Base-by-base conservation (phyloP, 1,284 basidiomycete species). In the Tetrapyrgos nigripes region DNA sequence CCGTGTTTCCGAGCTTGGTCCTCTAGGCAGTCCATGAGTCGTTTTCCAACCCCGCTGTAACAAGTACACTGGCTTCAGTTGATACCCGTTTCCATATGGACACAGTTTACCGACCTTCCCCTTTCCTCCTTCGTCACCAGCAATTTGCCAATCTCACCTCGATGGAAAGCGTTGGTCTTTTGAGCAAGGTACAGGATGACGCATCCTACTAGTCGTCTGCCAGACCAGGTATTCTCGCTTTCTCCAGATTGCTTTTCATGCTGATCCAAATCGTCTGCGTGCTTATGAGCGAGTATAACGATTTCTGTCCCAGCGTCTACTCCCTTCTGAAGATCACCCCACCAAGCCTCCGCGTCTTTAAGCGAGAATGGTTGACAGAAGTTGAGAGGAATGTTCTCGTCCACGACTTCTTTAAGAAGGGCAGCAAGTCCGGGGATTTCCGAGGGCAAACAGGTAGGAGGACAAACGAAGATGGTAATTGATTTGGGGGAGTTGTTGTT, bases 321-420 rank as follows among this genome's bases (percentile, higher is more conserved):
- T 17, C 24, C 46, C n/a, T 50, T 26, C 21, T 50, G 33, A 5
- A 33, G 17, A 9, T 28, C 10, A 10, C 24, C 5, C 55, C 55
- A 56, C 27, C 48, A 56, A 11, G 5, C 19, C 23, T 26, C 35
- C 3, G 46, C 47, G 33, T 56, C 55, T 28, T 50, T 48, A 1
- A 50, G 8, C 4, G 47, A 56, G 28, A 56, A 56, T 5, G 55
- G 55, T 24, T 40, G 46, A 37, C 47, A 21, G 21, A 56, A 56
- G 55, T 56, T 56, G 33, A 56, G 35, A 6, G 48, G 17, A 28
- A 56, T 40, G 35, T 56, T 56, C 5, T 43, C n/a, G 24, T 56
- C 55, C 23, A 56, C 27, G 26, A 26, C 29, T 13, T 35, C 31
- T 44, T 56, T 50, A 23, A 56, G 45, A 6, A 56, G 47, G 9